These are phyloP conservation scores for Rhizoclosmatium globosum DNA, from an alignment of 192 early-diverging fungal genomes.

Conservation along the genomic window DNA sequence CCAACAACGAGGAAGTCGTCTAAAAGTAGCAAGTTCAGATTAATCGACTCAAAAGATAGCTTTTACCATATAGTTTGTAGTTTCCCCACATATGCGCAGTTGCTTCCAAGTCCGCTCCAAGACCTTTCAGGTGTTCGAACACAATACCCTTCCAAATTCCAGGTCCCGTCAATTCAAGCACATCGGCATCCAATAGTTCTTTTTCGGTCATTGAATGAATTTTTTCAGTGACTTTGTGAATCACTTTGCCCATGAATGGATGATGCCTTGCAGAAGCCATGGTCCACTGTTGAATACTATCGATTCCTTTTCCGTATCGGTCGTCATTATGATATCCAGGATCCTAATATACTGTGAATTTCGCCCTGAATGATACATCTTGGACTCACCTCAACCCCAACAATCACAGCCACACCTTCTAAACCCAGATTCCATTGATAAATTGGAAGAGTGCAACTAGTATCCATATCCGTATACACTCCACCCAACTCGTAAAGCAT, in stretches of 20 bases:
- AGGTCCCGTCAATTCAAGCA: constrained; percentile 30
- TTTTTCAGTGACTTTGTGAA: constrained; percentile 19
- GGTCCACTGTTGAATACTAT: constrained; percentile 34
- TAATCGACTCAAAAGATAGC: background rate
- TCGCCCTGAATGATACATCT: no score
- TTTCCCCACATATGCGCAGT: constrained; percentile 17
- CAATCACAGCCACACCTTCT: constrained; percentile 22
- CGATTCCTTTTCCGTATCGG: constrained; percentile 9
- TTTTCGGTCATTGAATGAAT: constrained; percentile 23
- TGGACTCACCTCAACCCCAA: constrained; percentile 29
- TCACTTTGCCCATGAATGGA: constrained; percentile 36
- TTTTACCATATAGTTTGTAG: constrained; percentile 23
- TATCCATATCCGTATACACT: constrained; percentile 33
- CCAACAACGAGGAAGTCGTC: constrained; percentile 33
- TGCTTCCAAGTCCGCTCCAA: constrained; percentile 19
- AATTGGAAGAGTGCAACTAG: constrained; percentile 7
- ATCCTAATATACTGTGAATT: background rate
- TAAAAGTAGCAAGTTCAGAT: background rate
- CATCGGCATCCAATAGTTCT: constrained; percentile 25
- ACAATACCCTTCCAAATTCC: constrained; percentile 35
- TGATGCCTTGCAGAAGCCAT: constrained; percentile 34
- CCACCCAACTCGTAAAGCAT: constrained; percentile 29
- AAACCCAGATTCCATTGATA: constrained; percentile 24
- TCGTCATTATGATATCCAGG: background rate
- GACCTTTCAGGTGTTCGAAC: constrained; percentile 2